A percentile compares a stretch with the other conserved stretches of the same genome.
phyloP scores from a whole-genome alignment of 1,284 basidiomycete genomes.

The Agaricales sp. region DNA sequence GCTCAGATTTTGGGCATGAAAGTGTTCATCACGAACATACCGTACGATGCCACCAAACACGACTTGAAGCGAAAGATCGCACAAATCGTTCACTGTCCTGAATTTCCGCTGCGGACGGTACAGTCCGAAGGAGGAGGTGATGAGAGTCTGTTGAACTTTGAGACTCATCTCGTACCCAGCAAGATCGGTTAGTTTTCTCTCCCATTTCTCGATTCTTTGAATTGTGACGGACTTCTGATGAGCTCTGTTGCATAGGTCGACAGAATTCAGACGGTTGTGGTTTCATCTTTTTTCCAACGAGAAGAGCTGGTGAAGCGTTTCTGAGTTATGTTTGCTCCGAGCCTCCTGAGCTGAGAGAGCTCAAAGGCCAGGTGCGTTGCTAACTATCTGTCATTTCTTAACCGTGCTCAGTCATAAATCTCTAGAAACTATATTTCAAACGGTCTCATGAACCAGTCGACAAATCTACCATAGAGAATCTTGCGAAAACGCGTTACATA shows the following conservation, averaged over 20 bases:
- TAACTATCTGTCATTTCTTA: no score
- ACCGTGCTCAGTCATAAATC: neutral
- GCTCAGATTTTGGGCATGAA: slow-evolving; percentile 30
- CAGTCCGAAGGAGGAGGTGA: slow-evolving; percentile 8
- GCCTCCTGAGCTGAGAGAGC: slow-evolving; percentile 17
- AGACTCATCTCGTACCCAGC: slow-evolving; percentile 37
- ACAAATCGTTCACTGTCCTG: slow-evolving; percentile 39
- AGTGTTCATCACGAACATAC: slow-evolving; percentile 36
- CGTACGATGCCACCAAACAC: slow-evolving; percentile 37
- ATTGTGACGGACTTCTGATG: neutral
- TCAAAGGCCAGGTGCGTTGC: no score
- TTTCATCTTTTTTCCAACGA: slow-evolving; percentile 33
- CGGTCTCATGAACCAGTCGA: slow-evolving; percentile 11
- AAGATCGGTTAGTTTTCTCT: slow-evolving; percentile 26
- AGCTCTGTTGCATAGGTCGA: neutral
- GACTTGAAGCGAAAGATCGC: slow-evolving; percentile 47
- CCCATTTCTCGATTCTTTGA: neutral
- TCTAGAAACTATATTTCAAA: neutral
- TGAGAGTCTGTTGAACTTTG: slow-evolving; percentile 34
- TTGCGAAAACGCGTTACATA: slow-evolving; percentile 51
- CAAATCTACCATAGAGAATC: slow-evolving; percentile 19
- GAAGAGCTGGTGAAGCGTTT: slow-evolving; percentile 33
- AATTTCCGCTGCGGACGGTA: slow-evolving; percentile 29
- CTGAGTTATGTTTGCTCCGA: slow-evolving; percentile 28
- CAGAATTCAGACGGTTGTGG: slow-evolving; percentile 1